A percentile compares a stretch with the other conserved stretches of the same genome.
Conservation (phyloP, 2,329 filamentous ascomycete species). For the Teratosphaeria destructans region DNA sequence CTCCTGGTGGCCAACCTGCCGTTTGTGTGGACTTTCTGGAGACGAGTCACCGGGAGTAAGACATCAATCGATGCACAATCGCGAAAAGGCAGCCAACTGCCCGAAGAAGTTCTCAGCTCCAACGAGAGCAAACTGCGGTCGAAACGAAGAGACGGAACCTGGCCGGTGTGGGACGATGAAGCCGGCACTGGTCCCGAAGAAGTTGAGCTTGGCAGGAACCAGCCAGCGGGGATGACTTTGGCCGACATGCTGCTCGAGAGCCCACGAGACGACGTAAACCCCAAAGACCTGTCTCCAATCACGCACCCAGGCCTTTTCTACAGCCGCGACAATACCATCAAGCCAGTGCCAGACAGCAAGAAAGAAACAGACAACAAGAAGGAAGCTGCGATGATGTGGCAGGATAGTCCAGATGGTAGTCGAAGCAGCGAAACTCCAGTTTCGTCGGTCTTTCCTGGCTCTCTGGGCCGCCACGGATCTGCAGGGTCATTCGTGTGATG, state of each 20-base stretch:
- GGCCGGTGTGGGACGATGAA: slow-evolving; percentile 1
- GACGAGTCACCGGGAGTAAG: slow-evolving; percentile 27
- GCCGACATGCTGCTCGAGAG: slow-evolving; percentile 10
- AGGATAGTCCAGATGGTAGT: background rate
- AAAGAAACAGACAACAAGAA: background rate
- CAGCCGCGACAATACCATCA: background rate
- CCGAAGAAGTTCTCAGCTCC: background rate
- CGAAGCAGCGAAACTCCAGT: slow-evolving; percentile 1
- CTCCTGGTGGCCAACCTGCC: slow-evolving; percentile 52
- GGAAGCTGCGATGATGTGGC: slow-evolving; percentile 1
- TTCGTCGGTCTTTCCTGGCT: slow-evolving; percentile 4
- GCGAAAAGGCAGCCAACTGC: background rate
- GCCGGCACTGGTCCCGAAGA: background rate
- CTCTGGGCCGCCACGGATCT: slow-evolving; percentile 2
- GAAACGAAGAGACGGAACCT: slow-evolving; percentile 1
- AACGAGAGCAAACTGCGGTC: slow-evolving; percentile 2
- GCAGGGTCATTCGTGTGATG: slow-evolving; percentile 7
- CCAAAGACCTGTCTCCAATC: slow-evolving; percentile 5
- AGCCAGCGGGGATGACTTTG: slow-evolving; percentile 5
- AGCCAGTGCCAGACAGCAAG: slow-evolving; percentile 3
- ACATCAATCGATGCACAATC: slow-evolving; percentile 3
- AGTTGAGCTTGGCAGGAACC: slow-evolving; percentile 2
- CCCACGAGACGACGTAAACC: background rate
- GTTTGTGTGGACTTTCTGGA: slow-evolving; percentile 48
- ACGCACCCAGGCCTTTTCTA: slow-evolving; percentile 14